Conservation (phyloP, 495 filamentous ascomycete genomes). For the Staphylotrichum longicolle region DNA sequence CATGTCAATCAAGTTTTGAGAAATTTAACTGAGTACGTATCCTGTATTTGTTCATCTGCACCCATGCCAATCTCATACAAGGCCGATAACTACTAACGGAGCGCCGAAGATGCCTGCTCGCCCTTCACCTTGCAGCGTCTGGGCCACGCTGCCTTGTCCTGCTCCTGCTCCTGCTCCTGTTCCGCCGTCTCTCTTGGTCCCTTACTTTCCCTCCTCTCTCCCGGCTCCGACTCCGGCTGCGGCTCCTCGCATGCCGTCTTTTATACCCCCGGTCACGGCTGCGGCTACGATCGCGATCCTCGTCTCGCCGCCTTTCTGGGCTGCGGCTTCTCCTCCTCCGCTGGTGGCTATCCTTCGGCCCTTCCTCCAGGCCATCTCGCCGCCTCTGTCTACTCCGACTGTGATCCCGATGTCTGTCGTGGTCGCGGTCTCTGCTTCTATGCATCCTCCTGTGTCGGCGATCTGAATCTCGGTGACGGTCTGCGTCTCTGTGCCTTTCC, state of each 20-base stretch:
- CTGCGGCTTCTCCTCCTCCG: slow-evolving; percentile 33
- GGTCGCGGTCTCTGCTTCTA: slow-evolving; percentile 22
- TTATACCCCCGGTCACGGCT: slow-evolving; percentile 19
- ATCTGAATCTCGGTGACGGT: slow-evolving; percentile 33
- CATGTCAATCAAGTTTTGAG: too few species aligned
- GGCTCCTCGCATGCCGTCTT: slow-evolving; percentile 9
- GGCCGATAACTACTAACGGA: too few species aligned
- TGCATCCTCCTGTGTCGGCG: slow-evolving; percentile 21
- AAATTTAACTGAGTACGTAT: too few species aligned
- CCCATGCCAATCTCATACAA: too few species aligned
- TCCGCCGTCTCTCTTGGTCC: slow-evolving; percentile 22
- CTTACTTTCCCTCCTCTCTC: slow-evolving; percentile 14
- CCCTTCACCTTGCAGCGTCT: too few species aligned
- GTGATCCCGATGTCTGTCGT: slow-evolving; percentile 31
- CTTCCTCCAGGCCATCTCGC: slow-evolving; percentile 18
- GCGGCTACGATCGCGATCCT: slow-evolving; percentile 17
- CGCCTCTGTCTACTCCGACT: slow-evolving; percentile 42
- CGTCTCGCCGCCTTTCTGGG: slow-evolving; percentile 24
- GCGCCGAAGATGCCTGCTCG: too few species aligned
- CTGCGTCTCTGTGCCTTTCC: slow-evolving; percentile 38
- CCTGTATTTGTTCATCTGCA: too few species aligned
- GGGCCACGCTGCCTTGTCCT: slow-evolving; percentile 1
- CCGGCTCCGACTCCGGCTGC: slow-evolving; percentile 35
- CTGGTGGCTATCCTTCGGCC: slow-evolving; percentile 11
- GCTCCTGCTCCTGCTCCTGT: slow-evolving; percentile 21